Conservation (phyloP, 257 asterid species). For the Scutellaria minor region DNA sequence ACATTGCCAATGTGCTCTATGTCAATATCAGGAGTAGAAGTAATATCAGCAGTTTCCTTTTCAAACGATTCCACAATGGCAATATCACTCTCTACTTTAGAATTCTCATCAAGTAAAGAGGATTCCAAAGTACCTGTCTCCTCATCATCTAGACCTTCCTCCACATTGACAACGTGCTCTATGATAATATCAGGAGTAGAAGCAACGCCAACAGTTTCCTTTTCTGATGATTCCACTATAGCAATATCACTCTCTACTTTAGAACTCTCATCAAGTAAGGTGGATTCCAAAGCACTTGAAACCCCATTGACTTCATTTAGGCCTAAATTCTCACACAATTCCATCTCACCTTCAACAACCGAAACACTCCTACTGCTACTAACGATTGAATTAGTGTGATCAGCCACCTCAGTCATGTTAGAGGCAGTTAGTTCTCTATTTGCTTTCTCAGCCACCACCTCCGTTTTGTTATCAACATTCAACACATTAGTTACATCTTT, state of each 20-base stretch:
- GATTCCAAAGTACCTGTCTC: neutral
- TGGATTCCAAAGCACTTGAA: constrained; percentile 15
- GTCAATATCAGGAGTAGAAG: constrained; percentile 15
- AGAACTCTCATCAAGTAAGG: constrained; percentile 16
- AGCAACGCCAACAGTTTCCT: neutral
- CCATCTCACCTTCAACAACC: constrained; percentile 34
- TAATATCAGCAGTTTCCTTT: constrained; percentile 12
- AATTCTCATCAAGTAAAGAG: constrained; percentile 13
- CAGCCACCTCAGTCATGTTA: constrained; percentile 29
- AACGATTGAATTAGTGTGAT: constrained; percentile 34
- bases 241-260: constrained; percentile 11
- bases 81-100: constrained; percentile 21
- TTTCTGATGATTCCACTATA: constrained; percentile 9
- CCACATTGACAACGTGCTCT: neutral
- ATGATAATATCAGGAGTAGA: neutral
- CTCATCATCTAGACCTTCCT: neutral
- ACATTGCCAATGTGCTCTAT: neutral
- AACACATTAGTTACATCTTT: constrained; percentile 37
- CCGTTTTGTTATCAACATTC: constrained; percentile 42
- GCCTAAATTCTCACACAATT: constrained; percentile 32
- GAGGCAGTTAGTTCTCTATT: constrained; percentile 31
- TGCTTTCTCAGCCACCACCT: constrained; percentile 37
- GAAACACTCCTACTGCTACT: constrained; percentile 20
- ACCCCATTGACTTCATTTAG: constrained; percentile 19
- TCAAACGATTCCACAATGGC: constrained; percentile 2